Evolutionary conservation across 2,329 filamentous ascomycete species (phyloP).

Genomic region (Leptographium radiaticola): DNA sequence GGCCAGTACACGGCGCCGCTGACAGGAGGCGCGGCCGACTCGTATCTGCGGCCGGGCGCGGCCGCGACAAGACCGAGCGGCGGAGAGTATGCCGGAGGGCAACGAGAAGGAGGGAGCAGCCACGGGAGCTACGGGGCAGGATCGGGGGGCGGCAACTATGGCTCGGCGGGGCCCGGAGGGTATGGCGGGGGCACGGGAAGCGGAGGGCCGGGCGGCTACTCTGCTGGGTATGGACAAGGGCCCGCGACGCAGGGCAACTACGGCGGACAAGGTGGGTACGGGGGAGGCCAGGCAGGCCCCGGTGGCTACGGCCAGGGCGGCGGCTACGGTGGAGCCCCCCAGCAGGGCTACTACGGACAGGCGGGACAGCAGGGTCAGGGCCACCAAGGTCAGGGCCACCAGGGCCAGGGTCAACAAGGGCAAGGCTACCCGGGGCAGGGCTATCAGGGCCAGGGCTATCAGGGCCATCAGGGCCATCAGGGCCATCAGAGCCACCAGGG

Average conservation of each 20-base stretch:
- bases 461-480: too few species aligned
- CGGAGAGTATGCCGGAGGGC: too few species aligned
- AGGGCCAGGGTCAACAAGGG: too few species aligned
- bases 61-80: background rate
- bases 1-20: background rate
- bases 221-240: too few species aligned
- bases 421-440: too few species aligned
- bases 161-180: background rate
- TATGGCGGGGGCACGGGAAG: background rate
- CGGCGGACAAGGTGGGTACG: background rate
- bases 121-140: background rate
- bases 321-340: background rate
- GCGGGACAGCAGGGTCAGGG: background rate
- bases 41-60: constrained; percentile 4
- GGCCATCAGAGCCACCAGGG: too few species aligned
- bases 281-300: background rate
- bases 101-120: too few species aligned
- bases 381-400: too few species aligned
- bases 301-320: background rate
- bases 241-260: background rate
- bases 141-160: background rate
- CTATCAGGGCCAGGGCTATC: too few species aligned
- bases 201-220: constrained; percentile 3
- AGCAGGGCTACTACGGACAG: constrained; percentile 1
- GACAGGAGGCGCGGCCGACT: constrained; percentile 7